Conservation (phyloP, 768 basidiomycete species). For the Serendipita vermifera region DNA sequence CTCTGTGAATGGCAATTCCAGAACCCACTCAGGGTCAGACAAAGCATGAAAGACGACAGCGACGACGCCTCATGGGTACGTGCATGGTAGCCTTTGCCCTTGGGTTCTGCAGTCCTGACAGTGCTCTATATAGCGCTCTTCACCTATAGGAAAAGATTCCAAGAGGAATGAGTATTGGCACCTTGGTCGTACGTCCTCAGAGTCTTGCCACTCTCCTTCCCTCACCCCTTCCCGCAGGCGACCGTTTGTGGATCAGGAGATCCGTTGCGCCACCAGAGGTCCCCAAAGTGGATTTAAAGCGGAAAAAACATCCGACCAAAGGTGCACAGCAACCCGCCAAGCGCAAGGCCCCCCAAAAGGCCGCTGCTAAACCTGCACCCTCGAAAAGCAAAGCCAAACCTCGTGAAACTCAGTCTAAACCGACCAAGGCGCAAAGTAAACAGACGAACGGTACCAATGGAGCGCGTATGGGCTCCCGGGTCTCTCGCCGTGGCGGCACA, state of each 20-base stretch:
- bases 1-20: conserved; percentile 82
- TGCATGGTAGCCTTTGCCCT: conserved; percentile 16
- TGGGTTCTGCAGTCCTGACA: conserved; percentile 4
- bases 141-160: conserved; percentile 74
- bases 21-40: conserved; percentile 53
- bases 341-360: not conserved
- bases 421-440: not conserved
- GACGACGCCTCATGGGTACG: conserved; percentile 68
- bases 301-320: conserved; percentile 31
- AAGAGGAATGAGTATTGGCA: conserved; percentile 75
- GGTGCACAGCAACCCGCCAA: not conserved
- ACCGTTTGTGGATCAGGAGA: conserved; percentile 83
- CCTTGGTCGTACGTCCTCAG: conserved; percentile 48
- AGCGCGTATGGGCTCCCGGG: not conserved
- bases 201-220: conserved; percentile 8
- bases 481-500: not conserved
- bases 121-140: conserved; percentile 45
- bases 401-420: not conserved
- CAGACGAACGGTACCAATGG: no score
- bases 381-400: not conserved
- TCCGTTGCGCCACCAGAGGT: conserved; percentile 32
- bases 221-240: conserved; percentile 36
- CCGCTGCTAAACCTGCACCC: not conserved
- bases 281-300: conserved; percentile 21
- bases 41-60: conserved; percentile 66